Percentiles rank a stretch among this genome's conserved stretches.
These are phyloP conservation scores for Podospora appendiculata DNA, from an alignment of 495 filamentous ascomycete species.

Conservation along the genomic window DNA sequence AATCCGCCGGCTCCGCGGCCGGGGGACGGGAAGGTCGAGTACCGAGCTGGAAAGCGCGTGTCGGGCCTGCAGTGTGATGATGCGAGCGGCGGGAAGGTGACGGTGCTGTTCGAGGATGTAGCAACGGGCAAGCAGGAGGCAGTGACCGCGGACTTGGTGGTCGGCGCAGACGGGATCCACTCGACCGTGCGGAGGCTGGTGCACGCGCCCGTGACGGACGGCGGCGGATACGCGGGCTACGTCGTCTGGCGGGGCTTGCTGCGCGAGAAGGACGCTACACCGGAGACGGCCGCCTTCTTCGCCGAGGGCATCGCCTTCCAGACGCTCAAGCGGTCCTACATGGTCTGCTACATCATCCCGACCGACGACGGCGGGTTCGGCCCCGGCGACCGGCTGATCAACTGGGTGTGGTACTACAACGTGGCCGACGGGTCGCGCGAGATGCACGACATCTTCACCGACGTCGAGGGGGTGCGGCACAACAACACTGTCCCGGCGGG, in stretches of 20 bases:
- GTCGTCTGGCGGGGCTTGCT: constrained; percentile 44
- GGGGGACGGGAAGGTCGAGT: constrained; percentile 26
- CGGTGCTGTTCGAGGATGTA: constrained; percentile 14
- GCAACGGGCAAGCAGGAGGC: constrained; percentile 6
- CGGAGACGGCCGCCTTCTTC: constrained; percentile 23
- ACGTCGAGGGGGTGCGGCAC: constrained; percentile 30
- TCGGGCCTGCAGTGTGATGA: constrained; percentile 25
- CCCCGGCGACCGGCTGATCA: constrained; percentile 33
- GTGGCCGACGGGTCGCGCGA: constrained; percentile 26
- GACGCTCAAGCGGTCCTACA: constrained; percentile 5
- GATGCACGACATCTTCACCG: constrained; percentile 37
- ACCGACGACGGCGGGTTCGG: constrained; percentile 31
- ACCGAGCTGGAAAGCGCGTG: constrained; percentile 34
- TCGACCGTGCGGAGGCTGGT: constrained; percentile 38
- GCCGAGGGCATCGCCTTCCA: constrained; percentile 5
- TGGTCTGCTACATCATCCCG: constrained; percentile 39
- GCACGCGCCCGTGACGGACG: constrained; percentile 5
- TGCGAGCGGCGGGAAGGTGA: constrained; percentile 7
- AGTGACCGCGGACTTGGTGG: constrained; percentile 34
- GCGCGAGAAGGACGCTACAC: constrained; percentile 23
- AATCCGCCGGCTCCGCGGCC: constrained; percentile 11
- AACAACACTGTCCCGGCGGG: constrained; percentile 37
- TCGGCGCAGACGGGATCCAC: constrained; percentile 45
- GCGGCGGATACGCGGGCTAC: constrained; percentile 42
- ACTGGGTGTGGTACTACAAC: constrained; percentile 47